These are phyloP conservation scores for Phytopythium kandeliae DNA, from an alignment of 352 stramenopile genomes.

Conservation along the genomic window DNA sequence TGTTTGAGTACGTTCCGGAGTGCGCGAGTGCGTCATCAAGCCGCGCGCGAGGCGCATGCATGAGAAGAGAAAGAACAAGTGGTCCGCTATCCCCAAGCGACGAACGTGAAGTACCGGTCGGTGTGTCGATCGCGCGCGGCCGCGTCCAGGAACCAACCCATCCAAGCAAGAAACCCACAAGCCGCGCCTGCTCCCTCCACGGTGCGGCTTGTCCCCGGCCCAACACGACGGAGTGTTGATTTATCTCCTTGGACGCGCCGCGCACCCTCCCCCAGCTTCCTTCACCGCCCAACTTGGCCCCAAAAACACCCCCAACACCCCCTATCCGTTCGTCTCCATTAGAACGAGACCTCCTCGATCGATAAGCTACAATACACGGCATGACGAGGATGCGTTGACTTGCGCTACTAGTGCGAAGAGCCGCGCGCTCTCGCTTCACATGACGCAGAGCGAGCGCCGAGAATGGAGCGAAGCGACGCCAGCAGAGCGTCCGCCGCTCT, in stretches of 20 bases:
- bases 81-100: slow-evolving; percentile 4
- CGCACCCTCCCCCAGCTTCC: slow-evolving; percentile 12
- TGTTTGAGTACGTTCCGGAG: too few relatives aligned
- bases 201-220: too few relatives aligned
- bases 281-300: slow-evolving; percentile 24
- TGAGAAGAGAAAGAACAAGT: slow-evolving; percentile 1
- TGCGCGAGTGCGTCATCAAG: neutral
- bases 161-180: too few relatives aligned
- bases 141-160: neutral
- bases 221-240: slow-evolving; percentile 39
- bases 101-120: slow-evolving; percentile 22
- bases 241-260: slow-evolving; percentile 8
- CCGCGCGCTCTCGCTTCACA: too few relatives aligned
- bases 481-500: too few relatives aligned
- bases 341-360: too few relatives aligned
- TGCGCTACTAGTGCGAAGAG: too few relatives aligned
- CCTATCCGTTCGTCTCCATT: neutral
- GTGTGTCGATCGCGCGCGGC: slow-evolving; percentile 29
- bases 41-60: slow-evolving; percentile 1
- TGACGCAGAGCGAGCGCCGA: too few relatives aligned
- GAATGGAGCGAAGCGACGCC: too few relatives aligned
- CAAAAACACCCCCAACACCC: neutral
- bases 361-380: too few relatives aligned
- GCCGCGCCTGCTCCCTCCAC: too few relatives aligned
- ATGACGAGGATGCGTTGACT: too few relatives aligned